Evolutionary conservation across 495 filamentous ascomycete genomes (phyloP).

Genomic region (Penicillium maclennaniae): DNA sequence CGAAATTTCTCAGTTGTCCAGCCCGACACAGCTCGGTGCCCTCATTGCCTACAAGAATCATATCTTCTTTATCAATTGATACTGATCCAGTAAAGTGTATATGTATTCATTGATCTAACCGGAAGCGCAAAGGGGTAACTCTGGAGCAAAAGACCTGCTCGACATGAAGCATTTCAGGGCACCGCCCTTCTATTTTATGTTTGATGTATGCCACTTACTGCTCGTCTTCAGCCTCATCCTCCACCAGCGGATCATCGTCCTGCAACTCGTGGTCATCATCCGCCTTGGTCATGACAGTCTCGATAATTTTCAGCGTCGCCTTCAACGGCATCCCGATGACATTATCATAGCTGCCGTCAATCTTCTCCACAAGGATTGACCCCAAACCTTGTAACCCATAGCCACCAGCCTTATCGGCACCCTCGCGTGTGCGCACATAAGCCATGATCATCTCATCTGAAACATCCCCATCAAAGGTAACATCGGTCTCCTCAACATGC

Average conservation of each 20-base stretch:
- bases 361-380: slow-evolving; percentile 77
- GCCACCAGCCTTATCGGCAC: slow-evolving; percentile 92
- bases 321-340: slow-evolving; percentile 91
- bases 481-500: slow-evolving; percentile 81
- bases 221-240: slow-evolving; percentile 32
- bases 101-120: slow-evolving; percentile 6
- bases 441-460: slow-evolving; percentile 78
- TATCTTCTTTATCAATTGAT: slow-evolving; percentile 6
- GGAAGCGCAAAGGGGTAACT: not conserved
- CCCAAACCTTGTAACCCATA: slow-evolving; percentile 92
- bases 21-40: slow-evolving; percentile 24
- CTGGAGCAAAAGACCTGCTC: not conserved
- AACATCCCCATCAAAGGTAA: slow-evolving; percentile 69
- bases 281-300: slow-evolving; percentile 64
- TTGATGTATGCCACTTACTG: slow-evolving; percentile 22
- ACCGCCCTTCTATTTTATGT: not conserved
- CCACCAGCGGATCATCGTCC: slow-evolving; percentile 17
- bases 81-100: not conserved
- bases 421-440: slow-evolving; percentile 89
- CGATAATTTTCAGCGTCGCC: slow-evolving; percentile 74
- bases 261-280: slow-evolving; percentile 50
- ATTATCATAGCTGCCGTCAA: slow-evolving; percentile 90
- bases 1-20: slow-evolving; percentile 24
- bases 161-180: not conserved
- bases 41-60: slow-evolving; percentile 5